Percentiles rank a stretch among this genome's conserved stretches.
Conservation (phyloP, 176 grass and related monocot genomes). For the Triticum urartu region DNA sequence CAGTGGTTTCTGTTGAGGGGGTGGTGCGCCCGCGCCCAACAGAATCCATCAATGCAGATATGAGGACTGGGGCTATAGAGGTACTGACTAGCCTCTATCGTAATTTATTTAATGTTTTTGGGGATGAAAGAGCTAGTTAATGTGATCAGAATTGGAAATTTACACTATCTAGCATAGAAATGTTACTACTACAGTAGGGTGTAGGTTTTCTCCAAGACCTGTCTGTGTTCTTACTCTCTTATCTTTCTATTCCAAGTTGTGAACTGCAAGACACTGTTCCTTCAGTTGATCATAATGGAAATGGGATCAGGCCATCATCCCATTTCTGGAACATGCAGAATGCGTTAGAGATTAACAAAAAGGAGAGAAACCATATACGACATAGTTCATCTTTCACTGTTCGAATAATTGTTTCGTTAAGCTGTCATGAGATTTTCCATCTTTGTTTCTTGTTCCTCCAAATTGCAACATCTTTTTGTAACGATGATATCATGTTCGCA, state of each 20-base stretch:
- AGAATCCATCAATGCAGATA: constrained; percentile 81
- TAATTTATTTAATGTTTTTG: neutral
- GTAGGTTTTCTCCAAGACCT: neutral
- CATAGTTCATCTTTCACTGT: neutral
- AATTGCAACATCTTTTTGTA: neutral
- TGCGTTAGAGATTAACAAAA: neutral
- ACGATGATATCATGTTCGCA: constrained; percentile 9
- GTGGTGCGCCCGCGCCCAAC: constrained; percentile 51
- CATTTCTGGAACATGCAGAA: neutral
- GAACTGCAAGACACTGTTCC: neutral
- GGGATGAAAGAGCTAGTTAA: constrained; percentile 6
- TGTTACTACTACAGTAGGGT: neutral
- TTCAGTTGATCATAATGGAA: neutral
- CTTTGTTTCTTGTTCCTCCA: neutral
- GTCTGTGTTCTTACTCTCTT: neutral
- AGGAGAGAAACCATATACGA: neutral
- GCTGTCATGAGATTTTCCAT: neutral
- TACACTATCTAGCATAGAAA: neutral
- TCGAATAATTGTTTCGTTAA: neutral
- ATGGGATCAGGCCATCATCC: neutral
- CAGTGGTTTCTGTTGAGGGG: constrained; percentile 80
- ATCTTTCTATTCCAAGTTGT: neutral
- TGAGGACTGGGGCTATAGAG: constrained; percentile 94
- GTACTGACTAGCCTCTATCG: constrained; percentile 12
- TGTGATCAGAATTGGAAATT: neutral